Percentiles rank a stretch among this genome's conserved stretches.
phyloP scores from a whole-genome alignment of 1,139 yeast species.

The Sugiyamaella paludigena region DNA sequence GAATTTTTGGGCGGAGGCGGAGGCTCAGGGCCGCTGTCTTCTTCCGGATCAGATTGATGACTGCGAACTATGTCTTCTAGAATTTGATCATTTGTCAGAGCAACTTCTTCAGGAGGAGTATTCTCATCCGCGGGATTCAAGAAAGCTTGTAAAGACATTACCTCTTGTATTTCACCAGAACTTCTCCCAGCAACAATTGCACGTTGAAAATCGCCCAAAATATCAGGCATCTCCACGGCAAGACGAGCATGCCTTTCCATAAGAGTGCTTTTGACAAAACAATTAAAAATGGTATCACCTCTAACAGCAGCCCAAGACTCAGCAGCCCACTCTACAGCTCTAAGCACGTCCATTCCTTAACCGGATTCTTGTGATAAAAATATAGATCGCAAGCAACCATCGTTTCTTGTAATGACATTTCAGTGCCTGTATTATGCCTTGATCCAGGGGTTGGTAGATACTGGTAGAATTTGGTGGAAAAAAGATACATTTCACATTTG shows the following conservation, averaged over 20 bases:
- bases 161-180: background rate
- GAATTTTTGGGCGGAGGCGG: too few relatives aligned
- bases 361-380: background rate
- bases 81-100: too few relatives aligned
- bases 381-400: too few relatives aligned
- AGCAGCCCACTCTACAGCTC: background rate
- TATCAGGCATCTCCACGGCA: background rate
- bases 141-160: background rate
- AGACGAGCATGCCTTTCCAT: background rate
- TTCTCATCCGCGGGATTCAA: background rate
- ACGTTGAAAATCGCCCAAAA: too few relatives aligned
- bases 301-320: background rate
- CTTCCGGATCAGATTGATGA: too few relatives aligned
- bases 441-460: background rate
- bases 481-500: background rate
- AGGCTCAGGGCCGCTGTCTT: too few relatives aligned
- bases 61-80: too few relatives aligned
- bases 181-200: too few relatives aligned
- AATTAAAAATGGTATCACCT: background rate
- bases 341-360: background rate
- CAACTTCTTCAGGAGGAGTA: too few relatives aligned
- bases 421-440: too few relatives aligned
- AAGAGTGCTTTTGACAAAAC: background rate
- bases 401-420: too few relatives aligned
- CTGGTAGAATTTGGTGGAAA: background rate